phyloP scores from a whole-genome alignment of 805 yeast genomes.

The Metschnikowia continentalis region DNA sequence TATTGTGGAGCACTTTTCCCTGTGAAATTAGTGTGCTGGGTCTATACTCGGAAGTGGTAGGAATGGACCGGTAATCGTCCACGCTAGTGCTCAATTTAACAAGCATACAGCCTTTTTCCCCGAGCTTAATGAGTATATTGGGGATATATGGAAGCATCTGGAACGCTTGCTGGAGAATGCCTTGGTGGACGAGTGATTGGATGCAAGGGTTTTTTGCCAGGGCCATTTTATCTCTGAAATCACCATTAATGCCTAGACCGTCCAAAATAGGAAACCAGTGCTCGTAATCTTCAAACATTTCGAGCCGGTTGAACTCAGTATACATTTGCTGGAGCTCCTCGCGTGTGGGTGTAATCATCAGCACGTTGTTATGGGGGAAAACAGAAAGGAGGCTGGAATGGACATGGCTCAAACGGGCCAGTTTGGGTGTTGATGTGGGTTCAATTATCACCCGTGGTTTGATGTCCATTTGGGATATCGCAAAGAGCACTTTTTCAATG shows the following conservation, averaged over 20 bases:
- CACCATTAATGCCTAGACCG: slow-evolving; percentile 45
- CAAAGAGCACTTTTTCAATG: slow-evolving; percentile 18
- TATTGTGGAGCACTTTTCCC: slow-evolving; percentile 10
- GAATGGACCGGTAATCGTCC: slow-evolving; percentile 28
- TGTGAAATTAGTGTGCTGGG: slow-evolving; percentile 24
- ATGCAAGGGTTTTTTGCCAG: slow-evolving; percentile 16
- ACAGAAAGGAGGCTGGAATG: slow-evolving; percentile 28
- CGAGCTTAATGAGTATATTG: slow-evolving; percentile 61
- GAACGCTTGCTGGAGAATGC: slow-evolving; percentile 61
- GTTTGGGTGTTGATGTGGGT: slow-evolving; percentile 73
- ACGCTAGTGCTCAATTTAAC: slow-evolving; percentile 33
- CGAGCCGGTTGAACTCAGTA: slow-evolving; percentile 40
- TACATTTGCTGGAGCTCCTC: slow-evolving; percentile 57
- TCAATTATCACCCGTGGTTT: slow-evolving; percentile 50
- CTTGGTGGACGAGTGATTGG: slow-evolving; percentile 33
- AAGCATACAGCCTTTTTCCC: slow-evolving; percentile 55
- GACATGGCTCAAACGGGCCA: slow-evolving; percentile 42
- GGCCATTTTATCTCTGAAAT: slow-evolving; percentile 45
- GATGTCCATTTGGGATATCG: slow-evolving; percentile 2
- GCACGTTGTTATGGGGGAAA: slow-evolving; percentile 45
- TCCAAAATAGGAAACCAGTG: slow-evolving; percentile 77
- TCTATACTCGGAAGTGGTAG: slow-evolving; percentile 27
- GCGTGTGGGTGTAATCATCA: slow-evolving; percentile 64
- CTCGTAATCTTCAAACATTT: slow-evolving; percentile 47
- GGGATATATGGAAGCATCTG: slow-evolving; percentile 74